Conservation (phyloP, 257 asterid species). For the Solanum infundibuliforme region DNA sequence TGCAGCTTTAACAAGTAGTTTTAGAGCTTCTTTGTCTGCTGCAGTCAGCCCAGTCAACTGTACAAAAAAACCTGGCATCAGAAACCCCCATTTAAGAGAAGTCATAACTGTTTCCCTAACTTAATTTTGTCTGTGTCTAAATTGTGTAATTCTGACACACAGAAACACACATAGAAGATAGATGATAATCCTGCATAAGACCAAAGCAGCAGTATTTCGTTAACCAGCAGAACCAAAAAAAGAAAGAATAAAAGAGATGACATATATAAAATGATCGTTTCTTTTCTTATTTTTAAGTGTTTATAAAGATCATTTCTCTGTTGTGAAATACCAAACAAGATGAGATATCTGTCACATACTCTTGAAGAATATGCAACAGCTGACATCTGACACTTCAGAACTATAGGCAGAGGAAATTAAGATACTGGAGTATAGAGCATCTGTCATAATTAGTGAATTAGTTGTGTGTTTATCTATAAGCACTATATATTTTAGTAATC, state of each 20-base stretch:
- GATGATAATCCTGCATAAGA: neutral
- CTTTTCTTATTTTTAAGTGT: neutral
- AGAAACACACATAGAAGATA: neutral
- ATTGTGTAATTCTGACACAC: neutral
- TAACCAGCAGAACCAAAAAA: neutral
- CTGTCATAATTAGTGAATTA: neutral
- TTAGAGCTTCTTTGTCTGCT: conserved; percentile 64
- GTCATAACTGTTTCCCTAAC: neutral
- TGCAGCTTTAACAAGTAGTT: conserved; percentile 64
- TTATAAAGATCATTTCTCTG: neutral
- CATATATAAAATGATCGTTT: neutral
- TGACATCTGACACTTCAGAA: neutral
- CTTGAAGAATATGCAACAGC: neutral
- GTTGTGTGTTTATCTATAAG: neutral
- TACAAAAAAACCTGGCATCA: neutral
- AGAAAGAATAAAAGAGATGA: neutral
- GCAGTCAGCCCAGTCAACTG: conserved; percentile 67
- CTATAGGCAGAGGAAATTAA: neutral
- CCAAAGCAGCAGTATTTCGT: neutral
- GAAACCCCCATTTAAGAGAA: neutral
- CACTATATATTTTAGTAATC: neutral
- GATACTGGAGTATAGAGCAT: neutral
- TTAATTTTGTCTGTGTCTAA: neutral
- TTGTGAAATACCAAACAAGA: neutral
- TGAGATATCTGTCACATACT: neutral